Evolutionary conservation across 176 grass and related monocot species (phyloP).

Genomic region (Pharus latifolius): DNA sequence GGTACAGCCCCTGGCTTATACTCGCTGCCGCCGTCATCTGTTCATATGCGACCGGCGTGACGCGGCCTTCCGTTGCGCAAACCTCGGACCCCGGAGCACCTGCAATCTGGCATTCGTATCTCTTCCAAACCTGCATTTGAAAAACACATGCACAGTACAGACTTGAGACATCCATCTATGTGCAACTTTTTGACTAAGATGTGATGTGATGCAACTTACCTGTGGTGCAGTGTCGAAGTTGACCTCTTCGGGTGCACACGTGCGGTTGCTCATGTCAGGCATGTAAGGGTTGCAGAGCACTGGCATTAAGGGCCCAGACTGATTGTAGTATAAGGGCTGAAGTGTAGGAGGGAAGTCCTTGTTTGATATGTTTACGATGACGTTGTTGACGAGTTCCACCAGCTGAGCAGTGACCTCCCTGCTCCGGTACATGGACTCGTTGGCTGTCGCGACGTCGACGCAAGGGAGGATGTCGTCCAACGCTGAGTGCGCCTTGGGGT

Average conservation of each 20-base stretch:
- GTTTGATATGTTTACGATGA: slow-evolving; percentile 85
- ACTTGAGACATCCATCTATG: no score
- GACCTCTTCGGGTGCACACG: slow-evolving; percentile 49
- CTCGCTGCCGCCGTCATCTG: slow-evolving; percentile 70
- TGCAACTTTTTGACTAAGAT: background rate
- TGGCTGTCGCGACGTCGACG: slow-evolving; percentile 60
- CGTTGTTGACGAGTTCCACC: slow-evolving; percentile 75
- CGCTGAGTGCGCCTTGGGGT: slow-evolving; percentile 63
- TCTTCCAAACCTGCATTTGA: slow-evolving; percentile 43
- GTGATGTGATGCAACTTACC: no score
- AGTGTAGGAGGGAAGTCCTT: slow-evolving; percentile 38
- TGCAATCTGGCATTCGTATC: slow-evolving; percentile 35
- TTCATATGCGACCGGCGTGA: slow-evolving; percentile 50
- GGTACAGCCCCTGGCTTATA: slow-evolving; percentile 51
- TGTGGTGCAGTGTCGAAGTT: slow-evolving; percentile 39
- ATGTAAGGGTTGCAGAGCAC: slow-evolving; percentile 68
- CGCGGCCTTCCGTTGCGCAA: slow-evolving; percentile 49
- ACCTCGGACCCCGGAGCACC: slow-evolving; percentile 28
- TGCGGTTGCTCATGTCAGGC: slow-evolving; percentile 39
- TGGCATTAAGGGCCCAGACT: slow-evolving; percentile 72
- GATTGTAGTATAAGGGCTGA: slow-evolving; percentile 70
- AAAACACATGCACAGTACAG: no score
- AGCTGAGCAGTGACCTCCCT: slow-evolving; percentile 81
- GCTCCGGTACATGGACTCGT: slow-evolving; percentile 55
- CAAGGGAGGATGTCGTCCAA: slow-evolving; percentile 89